Base-by-base conservation (phyloP, 495 filamentous ascomycete genomes). In the Talaromyces liani region DNA sequence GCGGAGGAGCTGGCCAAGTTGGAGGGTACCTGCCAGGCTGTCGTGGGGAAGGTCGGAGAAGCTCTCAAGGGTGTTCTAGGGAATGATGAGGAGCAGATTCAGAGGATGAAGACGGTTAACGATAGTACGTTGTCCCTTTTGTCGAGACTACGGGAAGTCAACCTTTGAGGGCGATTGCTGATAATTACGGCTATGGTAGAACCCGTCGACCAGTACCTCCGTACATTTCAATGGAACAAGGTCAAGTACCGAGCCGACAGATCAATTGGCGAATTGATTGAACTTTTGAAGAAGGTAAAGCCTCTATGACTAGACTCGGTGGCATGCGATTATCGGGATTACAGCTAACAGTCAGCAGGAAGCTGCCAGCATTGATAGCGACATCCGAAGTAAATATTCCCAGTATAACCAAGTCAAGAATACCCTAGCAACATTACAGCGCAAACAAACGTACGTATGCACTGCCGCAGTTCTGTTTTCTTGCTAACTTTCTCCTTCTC, bases 1-100 rank as follows among this genome's bases (percentile, higher is more conserved):
- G 94, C 94, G 41, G 94, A 98, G 72, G 93, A 97, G 70, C 80
- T 98, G 49, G 84, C 88, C 36, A 98, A 98, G 84, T 85, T 98
- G 31, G 88, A 91, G 64, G 69, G 77, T 12, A 82, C 83, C 33
- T 96, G 92, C 68, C 88, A 93, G 76, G 85, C 80, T 53, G 91
- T 96, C 9, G 92, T 96, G 47, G 81, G 79, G 55, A 97, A 97
- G 76, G 90, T 98, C 45, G 87, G 86, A 63, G 94, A 98, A 71
- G 90, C 91, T 55, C 74, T 98, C 76, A 83, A 82, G 73, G 86
- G 79, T 61, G 84, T 97, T 66, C 80, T 97, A 2, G 90, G 91
- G 20, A 89, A 88, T 0, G 90, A 96, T 66, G 89, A 93, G 68
- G 87, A 85, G 58, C 92, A 90, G 79, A 84, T 91, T 65, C 82